Conservation (phyloP, 2,329 filamentous ascomycete genomes). For the Aurifilum marmelostoma region DNA sequence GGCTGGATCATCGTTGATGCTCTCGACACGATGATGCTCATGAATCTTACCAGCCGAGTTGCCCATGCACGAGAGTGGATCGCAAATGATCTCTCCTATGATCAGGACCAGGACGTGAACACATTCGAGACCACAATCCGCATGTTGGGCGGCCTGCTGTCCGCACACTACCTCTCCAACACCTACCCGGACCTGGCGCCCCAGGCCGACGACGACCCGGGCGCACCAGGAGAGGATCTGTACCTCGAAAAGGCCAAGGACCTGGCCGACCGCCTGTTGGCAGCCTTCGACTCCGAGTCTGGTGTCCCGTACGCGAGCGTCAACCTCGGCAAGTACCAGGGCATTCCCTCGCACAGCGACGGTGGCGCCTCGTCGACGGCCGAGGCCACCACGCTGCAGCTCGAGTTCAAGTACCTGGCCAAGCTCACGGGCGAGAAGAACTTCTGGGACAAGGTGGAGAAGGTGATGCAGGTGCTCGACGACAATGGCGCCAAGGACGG, state of each 20-base stretch:
- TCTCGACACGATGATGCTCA: slow-evolving; percentile 94
- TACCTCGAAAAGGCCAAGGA: slow-evolving; percentile 97
- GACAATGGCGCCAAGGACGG: slow-evolving; percentile 79
- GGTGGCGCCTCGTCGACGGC: slow-evolving; percentile 90
- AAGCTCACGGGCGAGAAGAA: slow-evolving; percentile 90
- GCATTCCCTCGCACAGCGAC: slow-evolving; percentile 81
- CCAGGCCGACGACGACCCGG: slow-evolving; percentile 70
- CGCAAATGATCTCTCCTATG: slow-evolving; percentile 76
- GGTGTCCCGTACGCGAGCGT: slow-evolving; percentile 91
- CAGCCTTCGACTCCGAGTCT: slow-evolving; percentile 84
- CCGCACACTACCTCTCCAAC: slow-evolving; percentile 92
- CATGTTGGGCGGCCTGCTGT: slow-evolving; percentile 91
- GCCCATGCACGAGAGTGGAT: slow-evolving; percentile 89
- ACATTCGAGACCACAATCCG: slow-evolving; percentile 98
- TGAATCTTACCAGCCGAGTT: slow-evolving; percentile 90
- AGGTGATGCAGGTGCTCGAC: slow-evolving; percentile 89
- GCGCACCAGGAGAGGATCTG: slow-evolving; percentile 79
- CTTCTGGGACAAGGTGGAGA: slow-evolving; percentile 92
- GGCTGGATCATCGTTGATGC: slow-evolving; percentile 99
- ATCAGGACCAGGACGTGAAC: slow-evolving; percentile 93
- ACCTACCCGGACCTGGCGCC: slow-evolving; percentile 80
- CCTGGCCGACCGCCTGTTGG: slow-evolving; percentile 81
- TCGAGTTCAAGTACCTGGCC: slow-evolving; percentile 96
- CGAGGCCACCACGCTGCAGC: slow-evolving; percentile 87
- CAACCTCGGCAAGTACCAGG: slow-evolving; percentile 76